Evolutionary conservation across 2,329 filamentous ascomycete species (phyloP).

Genomic region (Talaromyces amestolkiae): DNA sequence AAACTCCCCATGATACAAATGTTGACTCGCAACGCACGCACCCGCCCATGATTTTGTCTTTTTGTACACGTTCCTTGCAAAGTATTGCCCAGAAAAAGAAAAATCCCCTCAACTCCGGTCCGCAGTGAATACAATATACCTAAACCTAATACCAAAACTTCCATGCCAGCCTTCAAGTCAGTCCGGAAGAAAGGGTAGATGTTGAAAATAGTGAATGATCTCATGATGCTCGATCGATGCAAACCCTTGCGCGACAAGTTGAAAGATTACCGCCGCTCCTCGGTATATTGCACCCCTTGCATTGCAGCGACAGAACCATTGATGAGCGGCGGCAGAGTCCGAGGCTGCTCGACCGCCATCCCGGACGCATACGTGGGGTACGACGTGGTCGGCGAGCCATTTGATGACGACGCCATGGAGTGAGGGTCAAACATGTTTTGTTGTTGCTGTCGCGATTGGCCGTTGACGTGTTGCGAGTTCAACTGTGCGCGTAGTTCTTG

Average conservation of each 20-base stretch:
- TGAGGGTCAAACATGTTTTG: slow-evolving; percentile 37
- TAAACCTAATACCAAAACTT: background rate
- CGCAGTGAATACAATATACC: slow-evolving; percentile 5
- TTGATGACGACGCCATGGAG: slow-evolving; percentile 32
- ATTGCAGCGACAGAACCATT: slow-evolving; percentile 46
- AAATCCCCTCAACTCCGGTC: slow-evolving; percentile 17
- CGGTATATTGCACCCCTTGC: slow-evolving; percentile 53
- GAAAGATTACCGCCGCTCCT: slow-evolving; percentile 41
- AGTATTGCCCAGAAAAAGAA: background rate
- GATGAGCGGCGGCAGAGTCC: slow-evolving; percentile 48
- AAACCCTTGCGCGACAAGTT: background rate
- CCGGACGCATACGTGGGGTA: slow-evolving; percentile 32
- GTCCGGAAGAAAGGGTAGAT: slow-evolving; percentile 15
- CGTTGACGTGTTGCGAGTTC: slow-evolving; percentile 34
- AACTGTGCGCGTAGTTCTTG: slow-evolving; percentile 42
- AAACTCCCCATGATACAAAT: slow-evolving; percentile 18
- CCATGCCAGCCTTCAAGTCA: background rate
- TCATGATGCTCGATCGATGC: background rate
- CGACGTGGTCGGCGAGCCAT: slow-evolving; percentile 33
- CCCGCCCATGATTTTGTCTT: slow-evolving; percentile 20
- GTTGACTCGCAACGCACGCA: background rate
- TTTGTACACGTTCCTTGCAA: slow-evolving; percentile 20
- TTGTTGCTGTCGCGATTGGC: slow-evolving; percentile 29
- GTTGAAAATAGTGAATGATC: background rate
- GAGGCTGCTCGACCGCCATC: slow-evolving; percentile 42